Percentiles rank a stretch among this genome's conserved stretches.
phyloP scores from a whole-genome alignment of 2,329 filamentous ascomycete genomes.

The Neonectria punicea region DNA sequence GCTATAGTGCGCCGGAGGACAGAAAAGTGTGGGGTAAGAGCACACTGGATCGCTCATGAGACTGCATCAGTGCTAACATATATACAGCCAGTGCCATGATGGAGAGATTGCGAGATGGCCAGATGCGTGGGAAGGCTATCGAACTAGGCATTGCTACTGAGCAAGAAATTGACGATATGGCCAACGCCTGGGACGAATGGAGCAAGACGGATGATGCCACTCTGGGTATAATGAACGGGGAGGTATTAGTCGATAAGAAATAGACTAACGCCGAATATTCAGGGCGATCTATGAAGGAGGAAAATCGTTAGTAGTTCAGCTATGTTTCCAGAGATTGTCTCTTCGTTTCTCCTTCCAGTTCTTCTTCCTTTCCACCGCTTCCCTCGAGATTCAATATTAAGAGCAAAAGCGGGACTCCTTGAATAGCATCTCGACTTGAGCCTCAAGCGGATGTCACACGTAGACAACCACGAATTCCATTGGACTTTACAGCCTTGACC shows the following conservation, averaged over 20 bases:
- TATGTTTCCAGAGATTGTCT: not conserved
- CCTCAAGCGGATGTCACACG: conserved; percentile 14
- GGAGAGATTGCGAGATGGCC: conserved; percentile 37
- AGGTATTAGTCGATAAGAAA: conserved; percentile 39
- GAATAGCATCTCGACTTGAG: conserved; percentile 55
- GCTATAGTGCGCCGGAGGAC: conserved; percentile 41
- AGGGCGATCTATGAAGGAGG: not conserved
- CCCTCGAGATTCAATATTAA: not conserved
- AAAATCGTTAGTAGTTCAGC: not conserved
- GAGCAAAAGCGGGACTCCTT: too few relatives aligned
- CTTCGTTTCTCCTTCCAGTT: not conserved
- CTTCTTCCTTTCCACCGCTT: not conserved
- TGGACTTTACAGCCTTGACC: conserved; percentile 42
- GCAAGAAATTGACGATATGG: conserved; percentile 42
- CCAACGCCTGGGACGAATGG: conserved; percentile 44
- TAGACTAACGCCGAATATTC: too few relatives aligned
- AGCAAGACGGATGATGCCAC: conserved; percentile 41
- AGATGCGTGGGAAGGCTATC: conserved; percentile 39
- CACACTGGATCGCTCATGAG: too few relatives aligned
- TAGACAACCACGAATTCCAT: conserved; percentile 8
- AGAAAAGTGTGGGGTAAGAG: conserved; percentile 42
- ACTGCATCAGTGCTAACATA: conserved; percentile 8
- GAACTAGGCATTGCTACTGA: conserved; percentile 40
- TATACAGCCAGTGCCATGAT: conserved; percentile 41
- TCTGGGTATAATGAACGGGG: conserved; percentile 44